phyloP scores from a whole-genome alignment of 192 early-diverging fungal genomes.

The Umbelopsis ramanniana region DNA sequence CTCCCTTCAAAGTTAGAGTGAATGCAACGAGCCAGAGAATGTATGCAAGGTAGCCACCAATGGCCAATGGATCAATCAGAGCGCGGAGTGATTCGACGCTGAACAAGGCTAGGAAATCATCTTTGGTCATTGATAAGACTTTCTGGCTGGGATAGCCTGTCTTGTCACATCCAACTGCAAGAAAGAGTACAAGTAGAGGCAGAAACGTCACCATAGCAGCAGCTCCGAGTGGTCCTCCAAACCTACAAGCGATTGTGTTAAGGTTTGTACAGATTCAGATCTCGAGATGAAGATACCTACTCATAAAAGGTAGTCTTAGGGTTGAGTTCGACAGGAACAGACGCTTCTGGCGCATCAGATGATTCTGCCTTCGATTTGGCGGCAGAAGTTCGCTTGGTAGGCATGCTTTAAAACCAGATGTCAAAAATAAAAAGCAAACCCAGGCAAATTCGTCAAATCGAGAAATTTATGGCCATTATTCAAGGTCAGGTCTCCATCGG shows the following conservation, averaged over 20 bases:
- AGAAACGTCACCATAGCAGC: slow-evolving; percentile 55
- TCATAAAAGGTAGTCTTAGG: slow-evolving; percentile 77
- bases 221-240: slow-evolving; percentile 71
- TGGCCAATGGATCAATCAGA: slow-evolving; percentile 51
- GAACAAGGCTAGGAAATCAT: slow-evolving; percentile 30
- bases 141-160: slow-evolving; percentile 58
- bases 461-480: neutral
- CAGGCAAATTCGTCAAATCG: neutral
- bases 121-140: slow-evolving; percentile 25
- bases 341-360: neutral
- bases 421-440: neutral
- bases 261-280: neutral
- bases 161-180: slow-evolving; percentile 50
- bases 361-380: slow-evolving; percentile 3
- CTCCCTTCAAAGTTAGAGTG: slow-evolving; percentile 38
- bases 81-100: slow-evolving; percentile 33
- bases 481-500: slow-evolving; percentile 12
- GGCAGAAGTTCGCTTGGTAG: neutral
- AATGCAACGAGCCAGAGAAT: slow-evolving; percentile 68
- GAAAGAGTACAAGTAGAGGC: slow-evolving; percentile 49
- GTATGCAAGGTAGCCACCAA: slow-evolving; percentile 67
- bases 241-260: slow-evolving; percentile 36
- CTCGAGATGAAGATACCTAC: slow-evolving; percentile 13
- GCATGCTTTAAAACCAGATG: neutral
- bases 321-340: slow-evolving; percentile 46